Evolutionary conservation across 2,329 filamentous ascomycete genomes (phyloP).

Genomic region (Venturia asperata): DNA sequence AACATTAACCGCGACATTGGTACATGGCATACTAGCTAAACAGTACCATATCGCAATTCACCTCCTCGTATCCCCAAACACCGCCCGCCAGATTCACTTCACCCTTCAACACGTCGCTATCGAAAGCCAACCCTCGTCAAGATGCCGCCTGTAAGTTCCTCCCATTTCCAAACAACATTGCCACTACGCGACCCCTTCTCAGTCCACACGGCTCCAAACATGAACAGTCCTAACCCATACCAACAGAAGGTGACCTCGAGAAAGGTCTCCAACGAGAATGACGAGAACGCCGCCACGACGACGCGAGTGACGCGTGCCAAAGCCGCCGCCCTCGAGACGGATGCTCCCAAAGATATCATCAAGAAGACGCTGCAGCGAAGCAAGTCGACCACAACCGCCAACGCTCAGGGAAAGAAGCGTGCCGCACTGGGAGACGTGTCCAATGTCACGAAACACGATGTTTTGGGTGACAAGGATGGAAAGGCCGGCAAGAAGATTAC

Average conservation of each 20-base stretch:
- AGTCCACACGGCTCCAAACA: background rate
- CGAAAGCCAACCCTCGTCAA: constrained; percentile 26
- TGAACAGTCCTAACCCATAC: constrained; percentile 11
- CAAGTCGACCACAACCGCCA: constrained; percentile 37
- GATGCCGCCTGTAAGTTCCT: constrained; percentile 52
- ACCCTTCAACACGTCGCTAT: background rate
- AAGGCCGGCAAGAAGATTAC: constrained; percentile 67
- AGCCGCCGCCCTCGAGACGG: constrained; percentile 57
- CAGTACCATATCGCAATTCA: constrained; percentile 19
- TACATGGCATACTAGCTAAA: constrained; percentile 18
- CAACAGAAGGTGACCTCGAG: constrained; percentile 18
- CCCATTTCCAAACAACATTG: constrained; percentile 19
- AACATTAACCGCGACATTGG: constrained; percentile 18
- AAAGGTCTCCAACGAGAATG: constrained; percentile 12
- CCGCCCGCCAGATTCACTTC: background rate
- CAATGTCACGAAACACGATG: constrained; percentile 78
- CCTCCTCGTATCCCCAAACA: constrained; percentile 16
- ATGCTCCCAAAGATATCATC: constrained; percentile 35
- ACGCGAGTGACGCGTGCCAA: constrained; percentile 91
- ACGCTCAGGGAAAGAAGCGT: constrained; percentile 58
- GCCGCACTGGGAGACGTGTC: constrained; percentile 87
- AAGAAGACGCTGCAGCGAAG: constrained; percentile 48
- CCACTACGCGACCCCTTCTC: constrained; percentile 17
- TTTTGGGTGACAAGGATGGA: constrained; percentile 32
- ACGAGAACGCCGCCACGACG: constrained; percentile 70